These are phyloP conservation scores for Hypholoma sublateritium DNA, from an alignment of 768 basidiomycete genomes.

Conservation along the genomic window DNA sequence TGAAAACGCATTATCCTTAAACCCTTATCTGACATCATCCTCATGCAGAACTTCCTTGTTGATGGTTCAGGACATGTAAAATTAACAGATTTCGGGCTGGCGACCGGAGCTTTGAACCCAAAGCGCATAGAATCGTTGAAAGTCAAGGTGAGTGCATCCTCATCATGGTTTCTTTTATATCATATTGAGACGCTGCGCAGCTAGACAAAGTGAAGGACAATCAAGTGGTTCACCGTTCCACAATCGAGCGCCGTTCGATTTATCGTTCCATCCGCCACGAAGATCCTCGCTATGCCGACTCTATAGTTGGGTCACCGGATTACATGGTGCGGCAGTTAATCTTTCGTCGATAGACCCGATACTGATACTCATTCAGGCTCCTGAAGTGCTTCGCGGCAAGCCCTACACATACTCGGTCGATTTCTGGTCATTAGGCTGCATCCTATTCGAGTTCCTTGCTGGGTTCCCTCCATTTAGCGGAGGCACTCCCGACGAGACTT, in stretches of 20 bases:
- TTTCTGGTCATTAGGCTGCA: slow-evolving; percentile 98
- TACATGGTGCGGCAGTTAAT: slow-evolving; percentile 68
- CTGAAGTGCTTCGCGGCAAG: slow-evolving; percentile 90
- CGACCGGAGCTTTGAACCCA: slow-evolving; percentile 94
- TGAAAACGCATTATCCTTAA: background rate
- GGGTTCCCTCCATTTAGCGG: slow-evolving; percentile 99
- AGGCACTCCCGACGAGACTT: slow-evolving; percentile 93
- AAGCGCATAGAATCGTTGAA: slow-evolving; percentile 92
- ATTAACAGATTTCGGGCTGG: slow-evolving; percentile 95
- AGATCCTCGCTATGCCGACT: slow-evolving; percentile 93
- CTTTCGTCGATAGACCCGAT: background rate
- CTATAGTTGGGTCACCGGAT: slow-evolving; percentile 96
- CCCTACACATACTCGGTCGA: slow-evolving; percentile 96
- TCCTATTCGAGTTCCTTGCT: slow-evolving; percentile 94
- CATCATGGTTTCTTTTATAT: background rate
- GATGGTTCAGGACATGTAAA: slow-evolving; percentile 97
- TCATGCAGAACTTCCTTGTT: slow-evolving; percentile 87
- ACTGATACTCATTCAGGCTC: slow-evolving; percentile 43
- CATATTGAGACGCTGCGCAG: slow-evolving; percentile 34
- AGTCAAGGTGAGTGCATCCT: slow-evolving; percentile 72
- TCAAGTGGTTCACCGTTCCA: slow-evolving; percentile 85
- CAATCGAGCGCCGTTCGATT: slow-evolving; percentile 90
- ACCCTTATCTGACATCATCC: background rate
- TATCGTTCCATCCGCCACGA: slow-evolving; percentile 90
- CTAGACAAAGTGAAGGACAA: slow-evolving; percentile 97